A percentile compares a stretch with the other conserved stretches of the same genome.
Evolutionary conservation across 108 stramenopile species (phyloP).

Genomic region (Skeletonema costatum): DNA sequence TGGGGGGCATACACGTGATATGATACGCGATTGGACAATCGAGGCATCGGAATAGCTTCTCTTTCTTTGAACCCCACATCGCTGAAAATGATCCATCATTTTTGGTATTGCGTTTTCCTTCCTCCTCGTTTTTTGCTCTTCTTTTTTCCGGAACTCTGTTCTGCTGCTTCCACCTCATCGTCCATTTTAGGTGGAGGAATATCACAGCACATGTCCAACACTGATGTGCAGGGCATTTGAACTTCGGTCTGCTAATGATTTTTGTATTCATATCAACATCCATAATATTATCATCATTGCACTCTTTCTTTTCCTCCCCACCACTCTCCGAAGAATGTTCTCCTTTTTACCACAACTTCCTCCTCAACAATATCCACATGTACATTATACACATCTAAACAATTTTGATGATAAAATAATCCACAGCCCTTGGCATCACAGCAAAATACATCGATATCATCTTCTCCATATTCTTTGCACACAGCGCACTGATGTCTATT

Average conservation of each 20-base stretch:
- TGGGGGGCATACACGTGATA: slow-evolving; percentile 87
- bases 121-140: slow-evolving; percentile 19
- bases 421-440: slow-evolving; percentile 64
- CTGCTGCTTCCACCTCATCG: slow-evolving; percentile 35
- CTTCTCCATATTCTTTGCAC: slow-evolving; percentile 68
- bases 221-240: slow-evolving; percentile 87
- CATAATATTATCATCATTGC: slow-evolving; percentile 16
- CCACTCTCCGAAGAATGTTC: neutral
- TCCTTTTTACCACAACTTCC: neutral
- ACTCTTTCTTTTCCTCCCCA: slow-evolving; percentile 17
- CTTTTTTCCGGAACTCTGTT: slow-evolving; percentile 2
- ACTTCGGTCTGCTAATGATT: slow-evolving; percentile 44
- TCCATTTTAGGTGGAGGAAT: slow-evolving; percentile 28
- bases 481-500: slow-evolving; percentile 60
- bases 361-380: slow-evolving; percentile 41
- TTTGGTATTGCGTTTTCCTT: slow-evolving; percentile 37
- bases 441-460: slow-evolving; percentile 63
- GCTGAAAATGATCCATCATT: slow-evolving; percentile 24
- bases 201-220: slow-evolving; percentile 89
- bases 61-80: slow-evolving; percentile 55
- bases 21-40: slow-evolving; percentile 89
- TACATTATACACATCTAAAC: slow-evolving; percentile 59
- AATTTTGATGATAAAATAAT: slow-evolving; percentile 73
- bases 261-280: slow-evolving; percentile 1
- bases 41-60: slow-evolving; percentile 58